Evolutionary conservation across 2,329 filamentous ascomycete species (phyloP).

Genomic region (Colletotrichum magnum): DNA sequence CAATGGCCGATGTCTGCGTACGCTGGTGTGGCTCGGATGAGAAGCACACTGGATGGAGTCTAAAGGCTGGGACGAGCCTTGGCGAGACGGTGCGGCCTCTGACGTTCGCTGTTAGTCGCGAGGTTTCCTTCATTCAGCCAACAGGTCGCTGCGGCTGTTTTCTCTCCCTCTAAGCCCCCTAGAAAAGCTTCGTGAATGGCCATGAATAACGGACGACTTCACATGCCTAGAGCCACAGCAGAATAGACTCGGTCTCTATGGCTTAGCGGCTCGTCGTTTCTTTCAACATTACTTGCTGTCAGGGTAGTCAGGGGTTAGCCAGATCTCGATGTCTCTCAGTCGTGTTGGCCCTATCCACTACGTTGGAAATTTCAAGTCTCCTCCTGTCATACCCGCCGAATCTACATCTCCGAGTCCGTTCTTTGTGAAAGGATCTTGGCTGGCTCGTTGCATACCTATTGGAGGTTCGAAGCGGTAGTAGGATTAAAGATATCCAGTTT

Average conservation of each 20-base stretch:
- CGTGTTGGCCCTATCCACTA: too few species aligned
- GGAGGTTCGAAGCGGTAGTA: neutral
- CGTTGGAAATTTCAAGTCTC: too few species aligned
- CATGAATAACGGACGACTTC: neutral
- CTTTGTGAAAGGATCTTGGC: too few species aligned
- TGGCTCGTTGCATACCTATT: neutral
- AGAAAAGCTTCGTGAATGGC: neutral
- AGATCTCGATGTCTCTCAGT: too few species aligned
- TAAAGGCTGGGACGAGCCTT: conserved; percentile 16
- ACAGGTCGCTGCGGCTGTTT: neutral
- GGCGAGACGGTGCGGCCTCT: neutral
- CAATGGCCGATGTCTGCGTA: conserved; percentile 1
- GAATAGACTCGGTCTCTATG: too few species aligned
- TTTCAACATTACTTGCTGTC: too few species aligned
- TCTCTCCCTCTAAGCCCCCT: neutral
- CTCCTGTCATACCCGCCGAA: too few species aligned
- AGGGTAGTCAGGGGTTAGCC: too few species aligned
- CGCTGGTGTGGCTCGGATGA: conserved; percentile 32
- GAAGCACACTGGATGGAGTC: conserved; percentile 26
- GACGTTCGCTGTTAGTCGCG: neutral
- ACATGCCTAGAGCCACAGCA: conserved; percentile 1
- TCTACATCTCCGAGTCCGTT: too few species aligned
- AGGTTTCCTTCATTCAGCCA: neutral
- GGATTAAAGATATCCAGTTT: too few species aligned
- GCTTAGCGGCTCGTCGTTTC: too few species aligned